Conservation (phyloP, 306 rosid species). For the Urtica urens region DNA sequence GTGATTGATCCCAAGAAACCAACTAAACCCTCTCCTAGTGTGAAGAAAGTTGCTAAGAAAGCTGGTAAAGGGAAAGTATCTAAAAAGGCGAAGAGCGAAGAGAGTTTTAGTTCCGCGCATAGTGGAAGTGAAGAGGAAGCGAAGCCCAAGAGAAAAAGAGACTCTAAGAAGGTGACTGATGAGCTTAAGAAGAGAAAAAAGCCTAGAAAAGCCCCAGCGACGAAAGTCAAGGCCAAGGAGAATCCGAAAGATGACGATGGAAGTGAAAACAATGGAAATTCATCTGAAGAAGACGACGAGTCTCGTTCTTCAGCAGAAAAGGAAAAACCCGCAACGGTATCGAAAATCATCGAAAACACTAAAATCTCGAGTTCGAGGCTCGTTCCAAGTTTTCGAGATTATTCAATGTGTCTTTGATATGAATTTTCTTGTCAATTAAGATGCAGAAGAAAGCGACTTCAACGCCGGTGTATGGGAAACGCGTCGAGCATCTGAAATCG, state of each 20-base stretch:
- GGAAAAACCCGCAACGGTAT: slow-evolving; percentile 53
- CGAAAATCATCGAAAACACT: no score
- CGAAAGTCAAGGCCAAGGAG: slow-evolving; percentile 37
- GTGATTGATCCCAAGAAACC: slow-evolving; percentile 40
- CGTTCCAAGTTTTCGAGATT: not conserved
- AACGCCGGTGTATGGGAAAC: slow-evolving; percentile 63
- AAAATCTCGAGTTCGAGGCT: no score
- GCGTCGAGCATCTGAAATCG: slow-evolving; percentile 77
- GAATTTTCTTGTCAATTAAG: slow-evolving; percentile 12
- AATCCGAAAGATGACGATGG: slow-evolving; percentile 32
- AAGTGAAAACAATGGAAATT: slow-evolving; percentile 40
- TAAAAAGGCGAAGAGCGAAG: slow-evolving; percentile 40
- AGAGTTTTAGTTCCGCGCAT: slow-evolving; percentile 40
- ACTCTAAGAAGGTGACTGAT: slow-evolving; percentile 41
- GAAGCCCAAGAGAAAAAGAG: slow-evolving; percentile 47
- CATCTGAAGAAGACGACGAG: slow-evolving; percentile 70
- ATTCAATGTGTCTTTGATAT: slow-evolving; percentile 7
- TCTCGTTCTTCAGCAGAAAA: slow-evolving; percentile 61
- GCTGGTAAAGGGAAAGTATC: slow-evolving; percentile 37
- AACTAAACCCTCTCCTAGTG: slow-evolving; percentile 28
- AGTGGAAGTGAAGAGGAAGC: slow-evolving; percentile 28
- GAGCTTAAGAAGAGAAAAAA: slow-evolving; percentile 51
- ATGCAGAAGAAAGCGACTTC: slow-evolving; percentile 76
- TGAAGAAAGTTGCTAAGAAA: slow-evolving; percentile 42
- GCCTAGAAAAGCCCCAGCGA: slow-evolving; percentile 29